phyloP scores from a whole-genome alignment of 2,329 filamentous ascomycete genomes.

The Xylariaceae sp. region DNA sequence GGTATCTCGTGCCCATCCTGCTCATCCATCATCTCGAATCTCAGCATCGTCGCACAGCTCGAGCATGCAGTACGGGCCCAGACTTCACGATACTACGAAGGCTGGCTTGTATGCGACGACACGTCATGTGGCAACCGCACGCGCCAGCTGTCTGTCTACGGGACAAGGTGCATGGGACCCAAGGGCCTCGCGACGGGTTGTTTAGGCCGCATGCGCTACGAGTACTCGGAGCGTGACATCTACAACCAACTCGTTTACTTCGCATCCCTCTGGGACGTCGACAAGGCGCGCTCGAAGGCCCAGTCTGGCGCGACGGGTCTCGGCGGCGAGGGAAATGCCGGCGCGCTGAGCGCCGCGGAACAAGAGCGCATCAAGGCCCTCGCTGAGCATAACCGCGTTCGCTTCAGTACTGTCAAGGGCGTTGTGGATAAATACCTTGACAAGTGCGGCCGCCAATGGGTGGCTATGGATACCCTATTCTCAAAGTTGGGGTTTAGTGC shows the following conservation, averaged over 20 bases:
- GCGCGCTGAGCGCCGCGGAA: conserved; percentile 56
- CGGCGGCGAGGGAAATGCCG: conserved; percentile 35
- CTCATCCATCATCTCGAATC: conserved; percentile 66
- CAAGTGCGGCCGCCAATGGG: conserved; percentile 91
- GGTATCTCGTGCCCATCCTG: conserved; percentile 81
- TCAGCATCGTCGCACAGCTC: conserved; percentile 84
- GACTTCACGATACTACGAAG: conserved; percentile 88
- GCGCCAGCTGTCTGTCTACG: conserved; percentile 91
- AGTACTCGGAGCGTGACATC: conserved; percentile 85
- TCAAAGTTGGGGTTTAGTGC: conserved; percentile 64
- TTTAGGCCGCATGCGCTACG: conserved; percentile 85
- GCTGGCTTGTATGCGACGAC: conserved; percentile 90
- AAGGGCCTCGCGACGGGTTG: conserved; percentile 85
- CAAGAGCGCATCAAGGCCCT: conserved; percentile 73
- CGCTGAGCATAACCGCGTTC: conserved; percentile 79
- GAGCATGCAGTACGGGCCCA: conserved; percentile 82
- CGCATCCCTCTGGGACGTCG: conserved; percentile 84
- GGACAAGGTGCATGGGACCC: conserved; percentile 86
- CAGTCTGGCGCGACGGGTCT: conserved; percentile 53
- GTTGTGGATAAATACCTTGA: conserved; percentile 85
- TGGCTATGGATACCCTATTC: conserved; percentile 91
- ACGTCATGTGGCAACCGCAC: conserved; percentile 85
- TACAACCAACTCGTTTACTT: conserved; percentile 97
- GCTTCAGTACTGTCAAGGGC: conserved; percentile 77
- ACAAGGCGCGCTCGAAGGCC: conserved; percentile 70